phyloP scores from a whole-genome alignment of 2,329 filamentous ascomycete genomes.

The Fusarium tuaranense region DNA sequence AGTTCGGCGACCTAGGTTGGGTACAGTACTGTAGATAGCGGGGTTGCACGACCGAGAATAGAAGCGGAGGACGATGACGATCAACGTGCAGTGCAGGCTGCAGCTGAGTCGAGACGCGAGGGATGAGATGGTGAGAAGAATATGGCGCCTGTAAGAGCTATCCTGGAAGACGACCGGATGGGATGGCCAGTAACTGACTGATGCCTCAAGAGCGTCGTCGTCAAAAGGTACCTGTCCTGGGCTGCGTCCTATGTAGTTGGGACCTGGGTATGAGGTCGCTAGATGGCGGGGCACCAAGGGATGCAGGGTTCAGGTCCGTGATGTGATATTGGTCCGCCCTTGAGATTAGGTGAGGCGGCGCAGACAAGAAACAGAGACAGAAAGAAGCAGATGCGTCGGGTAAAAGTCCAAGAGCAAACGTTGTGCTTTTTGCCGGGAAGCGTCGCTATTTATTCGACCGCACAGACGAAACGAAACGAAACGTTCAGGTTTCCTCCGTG shows the following conservation, averaged over 20 bases:
- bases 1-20: slow-evolving; percentile 18
- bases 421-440: slow-evolving; percentile 10
- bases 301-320: slow-evolving; percentile 38
- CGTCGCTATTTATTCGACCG: slow-evolving; percentile 27
- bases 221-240: slow-evolving; percentile 1
- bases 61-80: slow-evolving; percentile 19
- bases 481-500: slow-evolving; percentile 3
- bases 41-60: slow-evolving; percentile 35
- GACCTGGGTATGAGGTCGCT: neutral
- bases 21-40: slow-evolving; percentile 15
- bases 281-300: slow-evolving; percentile 24
- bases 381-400: neutral
- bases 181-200: neutral
- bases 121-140: slow-evolving; percentile 7
- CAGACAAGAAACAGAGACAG: neutral
- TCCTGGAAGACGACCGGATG: neutral
- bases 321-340: slow-evolving; percentile 27
- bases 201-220: slow-evolving; percentile 7
- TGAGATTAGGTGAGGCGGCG: slow-evolving; percentile 29
- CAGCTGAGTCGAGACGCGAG: slow-evolving; percentile 2
- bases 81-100: neutral
- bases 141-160: slow-evolving; percentile 1
- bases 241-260: slow-evolving; percentile 21
- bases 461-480: slow-evolving; percentile 14
- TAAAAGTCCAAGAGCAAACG: neutral